Base-by-base conservation (phyloP, 169 alveolate species). In the Babesia bovis region DNA sequence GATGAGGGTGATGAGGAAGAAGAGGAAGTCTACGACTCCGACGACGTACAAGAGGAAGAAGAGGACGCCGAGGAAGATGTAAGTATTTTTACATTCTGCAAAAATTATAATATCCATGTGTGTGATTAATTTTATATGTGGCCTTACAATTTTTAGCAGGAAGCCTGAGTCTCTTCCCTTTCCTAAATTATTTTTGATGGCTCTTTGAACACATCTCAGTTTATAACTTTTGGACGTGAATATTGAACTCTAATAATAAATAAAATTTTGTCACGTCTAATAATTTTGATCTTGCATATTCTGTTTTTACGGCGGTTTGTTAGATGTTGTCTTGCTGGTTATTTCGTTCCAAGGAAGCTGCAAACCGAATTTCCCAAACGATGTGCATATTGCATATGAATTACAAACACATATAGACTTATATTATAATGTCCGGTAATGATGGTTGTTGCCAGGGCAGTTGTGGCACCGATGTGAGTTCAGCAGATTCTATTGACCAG, bases 1-100 rank as follows among this genome's bases (percentile, higher is more conserved):
- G 90, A 72, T 21, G 91, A 87, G 25, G 90, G 82, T 42, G 93
- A 88, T 21, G 88, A 81, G 1, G 78, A 21, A 0, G 78, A 50
- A 38, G 66, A 53, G 36, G 78, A 67, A 28, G 33, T 51, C 68
- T 13, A 67, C 58, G 28, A 79, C 19, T 83, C 69, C 32, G 88
- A 81, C 53, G 60, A 41, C 52, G 73, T 70, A 28, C 84, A 56
- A 32, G 83, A 49, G 33, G 87, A 38, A 17, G 84, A 50, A 26
- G 79, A 81, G 23, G 88, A 56, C 28, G 88, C 53, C 35, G 88
- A 81, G 3, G 76, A 60, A 19, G 88, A 81, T 10, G 83, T 63
- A 66, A 41, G 77, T 36, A 10, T 17, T 35, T 6, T n/a, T n/a
- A n/a, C n/a, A 59, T 2, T 1, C 3, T 13, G 63, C 73, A 19